phyloP scores from a whole-genome alignment of 73 alveolate species.

The Tetrahymena elliotti region DNA sequence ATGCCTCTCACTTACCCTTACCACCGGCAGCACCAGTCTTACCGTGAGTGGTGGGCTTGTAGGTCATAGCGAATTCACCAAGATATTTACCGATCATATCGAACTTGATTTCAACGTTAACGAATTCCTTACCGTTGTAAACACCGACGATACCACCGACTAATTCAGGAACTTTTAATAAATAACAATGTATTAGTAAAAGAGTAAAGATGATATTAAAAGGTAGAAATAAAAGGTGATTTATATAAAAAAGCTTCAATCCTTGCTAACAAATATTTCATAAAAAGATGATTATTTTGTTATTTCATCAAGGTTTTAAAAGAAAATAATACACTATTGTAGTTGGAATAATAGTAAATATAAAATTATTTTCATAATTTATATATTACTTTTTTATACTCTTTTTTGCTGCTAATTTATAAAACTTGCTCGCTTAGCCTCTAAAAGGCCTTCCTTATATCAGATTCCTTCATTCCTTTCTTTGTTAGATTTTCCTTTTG shows the following conservation, averaged over 20 bases:
- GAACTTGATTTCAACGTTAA: slow-evolving; percentile 86
- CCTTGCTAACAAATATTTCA: background rate
- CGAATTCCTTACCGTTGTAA: slow-evolving; percentile 84
- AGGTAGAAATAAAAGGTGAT: background rate
- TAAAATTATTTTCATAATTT: background rate
- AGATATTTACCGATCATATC: slow-evolving; percentile 90
- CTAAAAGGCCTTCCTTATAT: background rate
- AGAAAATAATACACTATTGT: too few relatives aligned
- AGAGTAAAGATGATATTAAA: background rate
- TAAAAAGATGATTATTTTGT: too few relatives aligned
- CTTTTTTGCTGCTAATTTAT: background rate
- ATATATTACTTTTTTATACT: background rate
- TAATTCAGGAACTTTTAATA: slow-evolving; percentile 69
- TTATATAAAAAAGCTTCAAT: background rate
- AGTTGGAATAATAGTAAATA: background rate
- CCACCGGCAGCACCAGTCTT: slow-evolving; percentile 75
- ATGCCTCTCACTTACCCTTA: slow-evolving; percentile 11
- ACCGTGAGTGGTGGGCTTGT: slow-evolving; percentile 63
- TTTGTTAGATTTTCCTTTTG: background rate
- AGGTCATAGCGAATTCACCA: slow-evolving; percentile 64
- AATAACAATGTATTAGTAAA: background rate
- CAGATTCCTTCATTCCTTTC: background rate
- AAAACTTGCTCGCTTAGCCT: background rate
- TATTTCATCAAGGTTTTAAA: too few relatives aligned
- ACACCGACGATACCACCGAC: slow-evolving; percentile 89